Base-by-base conservation (phyloP, 306 rosid species). In the Canavalia gladiata region DNA sequence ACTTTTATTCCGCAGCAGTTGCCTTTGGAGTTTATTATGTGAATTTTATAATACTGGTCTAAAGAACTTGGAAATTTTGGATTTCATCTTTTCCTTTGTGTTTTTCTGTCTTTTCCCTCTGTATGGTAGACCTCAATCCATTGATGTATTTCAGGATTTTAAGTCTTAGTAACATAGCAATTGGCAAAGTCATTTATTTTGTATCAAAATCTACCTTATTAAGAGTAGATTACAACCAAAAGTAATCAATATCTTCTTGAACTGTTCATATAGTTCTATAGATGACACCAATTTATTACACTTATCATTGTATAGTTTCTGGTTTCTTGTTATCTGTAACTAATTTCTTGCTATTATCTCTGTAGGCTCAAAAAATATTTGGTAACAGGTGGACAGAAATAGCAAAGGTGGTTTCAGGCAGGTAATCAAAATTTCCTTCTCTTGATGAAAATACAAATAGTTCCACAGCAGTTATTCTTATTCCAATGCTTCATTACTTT, bases 381-480 rank as follows among this genome's bases (percentile, higher is more conserved):
- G 99, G 99, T 45, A 96, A 96, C 84, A 87, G 98, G 75, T 96
- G 99, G 99, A 96, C 99, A 31, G 99, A 96, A 86, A 96, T 96
- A 85, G 98, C 99, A 1, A 96, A 94, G 90, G 99, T 96, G 87
- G 98, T 96, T 87, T 94, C 99, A 84, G 99, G 99, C 92, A 96
- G 99, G 99, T 96, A 89, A 79, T 56, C 25, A 50, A 68, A 34
- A 18, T 30, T 63, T 80, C 66, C 42, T 67, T 67, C 10, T 4
- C 49, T 72, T 59, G 33, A 3, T 62, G 37, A 18, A 51, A 46
- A 77, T 60, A 66, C 80, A 39, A 3, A 71, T 2, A 33, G 1
- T 39, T 37, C 37, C 25, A 10, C 45, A 34, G 49, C 77, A 31
- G 73, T 41, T 31, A 12, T 68, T 77, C 75, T 79, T 75, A 47